Base-by-base conservation (phyloP, 768 basidiomycete species). In the Artomyces pyxidatus region DNA sequence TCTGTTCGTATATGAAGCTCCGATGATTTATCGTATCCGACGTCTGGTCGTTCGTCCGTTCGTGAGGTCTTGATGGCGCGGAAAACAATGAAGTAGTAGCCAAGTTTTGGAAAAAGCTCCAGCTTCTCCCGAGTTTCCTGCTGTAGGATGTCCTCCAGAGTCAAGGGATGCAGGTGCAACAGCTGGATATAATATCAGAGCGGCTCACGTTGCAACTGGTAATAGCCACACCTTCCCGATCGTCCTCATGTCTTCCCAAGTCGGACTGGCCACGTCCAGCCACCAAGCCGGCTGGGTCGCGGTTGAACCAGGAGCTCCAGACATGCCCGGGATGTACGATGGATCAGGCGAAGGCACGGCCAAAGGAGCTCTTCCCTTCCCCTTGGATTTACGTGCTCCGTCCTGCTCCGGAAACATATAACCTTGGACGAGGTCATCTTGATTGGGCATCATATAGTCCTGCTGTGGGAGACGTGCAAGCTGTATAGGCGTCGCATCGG, bases 81-180 rank as follows among this genome's bases (percentile, higher is more conserved):
- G 58, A 94, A 90, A 17, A 85, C 85, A 48, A 95, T 71, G 59
- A 97, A 91, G 62, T 94, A 91, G 66, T 97, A 97, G 2, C 92
- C 94, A 12, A 97, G 75, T 55, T 77, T 81, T 0, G 86, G 79
- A 61, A 94, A 95, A 17, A 83, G 68, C 60, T 96, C 93, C 16
- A 95, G 66, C 65, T 97, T 97, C 65, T 96, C 94, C 32, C 91
- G 76, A 14, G 89, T 85, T 51, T 97, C 93, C 66, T 88, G 84
- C 51, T 90, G 88, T 7, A 97, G 66, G 39, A 95, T 89, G 65
- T 97, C 93, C 65, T 97, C 94, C 11, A 96, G 72, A 0, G 93
- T 95, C 40, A 97, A 68, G 0, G 94, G 94, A 64, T 97, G 94
- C 1, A 97, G 74, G 53, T 89, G 88, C 22, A 95, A 70, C 16